Percentiles rank a stretch among this genome's conserved stretches.
These are phyloP conservation scores for Trichomonascaceae sp. DNA, from an alignment of 1,139 yeast genomes.

Conservation along the genomic window DNA sequence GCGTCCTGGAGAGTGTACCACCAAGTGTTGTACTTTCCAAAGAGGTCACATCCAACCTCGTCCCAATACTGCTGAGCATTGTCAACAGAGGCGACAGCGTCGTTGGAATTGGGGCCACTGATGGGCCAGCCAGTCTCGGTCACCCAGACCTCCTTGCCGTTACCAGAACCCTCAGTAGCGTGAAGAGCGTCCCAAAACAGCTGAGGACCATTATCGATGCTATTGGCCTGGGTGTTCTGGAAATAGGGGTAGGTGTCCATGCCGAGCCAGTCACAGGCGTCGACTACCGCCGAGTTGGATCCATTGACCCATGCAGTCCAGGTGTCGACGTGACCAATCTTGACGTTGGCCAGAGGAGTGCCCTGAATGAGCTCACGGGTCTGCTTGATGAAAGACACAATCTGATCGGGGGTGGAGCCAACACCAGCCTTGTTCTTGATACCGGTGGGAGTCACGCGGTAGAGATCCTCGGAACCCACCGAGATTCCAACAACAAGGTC, in stretches of 20 bases:
- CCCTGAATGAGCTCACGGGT: constrained; percentile 39
- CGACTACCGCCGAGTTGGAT: constrained; percentile 12
- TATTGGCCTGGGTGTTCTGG: constrained; percentile 16
- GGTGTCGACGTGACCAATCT: constrained; percentile 16
- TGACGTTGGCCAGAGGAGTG: constrained; percentile 10
- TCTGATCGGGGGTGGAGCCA: constrained; percentile 52
- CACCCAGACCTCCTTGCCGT: constrained; percentile 67
- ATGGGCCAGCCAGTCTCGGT: constrained; percentile 72
- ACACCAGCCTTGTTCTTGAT: constrained; percentile 15
- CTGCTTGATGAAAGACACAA: constrained; percentile 50
- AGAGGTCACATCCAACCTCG: constrained; percentile 14
- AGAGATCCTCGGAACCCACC: constrained; percentile 86
- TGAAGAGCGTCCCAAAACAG: constrained; percentile 10
- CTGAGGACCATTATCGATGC: constrained; percentile 10
- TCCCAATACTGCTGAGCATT: constrained; percentile 16
- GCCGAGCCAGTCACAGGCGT: constrained; percentile 12
- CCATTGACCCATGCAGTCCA: constrained; percentile 18
- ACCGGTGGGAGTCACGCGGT: constrained; percentile 40
- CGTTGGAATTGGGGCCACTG: constrained; percentile 10
- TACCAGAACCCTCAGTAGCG: constrained; percentile 14
- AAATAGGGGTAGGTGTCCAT: constrained; percentile 15
- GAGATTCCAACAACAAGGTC: constrained; percentile 47
- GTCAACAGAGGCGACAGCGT: constrained; percentile 10
- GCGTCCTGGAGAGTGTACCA: constrained; percentile 16
- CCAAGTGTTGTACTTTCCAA: constrained; percentile 11